Evolutionary conservation across 768 basidiomycete species (phyloP).

Genomic region (Obba rivulosa): DNA sequence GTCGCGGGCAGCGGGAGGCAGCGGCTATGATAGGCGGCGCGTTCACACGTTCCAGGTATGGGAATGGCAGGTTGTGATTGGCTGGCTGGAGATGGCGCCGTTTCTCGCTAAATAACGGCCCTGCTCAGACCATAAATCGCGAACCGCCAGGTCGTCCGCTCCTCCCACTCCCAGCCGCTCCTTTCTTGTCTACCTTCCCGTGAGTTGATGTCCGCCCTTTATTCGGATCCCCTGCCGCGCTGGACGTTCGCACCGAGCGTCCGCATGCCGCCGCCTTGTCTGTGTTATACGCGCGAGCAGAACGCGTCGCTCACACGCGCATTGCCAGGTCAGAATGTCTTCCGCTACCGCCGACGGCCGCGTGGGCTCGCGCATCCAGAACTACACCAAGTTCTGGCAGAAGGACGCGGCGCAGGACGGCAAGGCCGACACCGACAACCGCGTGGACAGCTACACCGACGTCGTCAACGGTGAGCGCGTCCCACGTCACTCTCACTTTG

Average conservation of each 20-base stretch:
- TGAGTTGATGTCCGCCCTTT: background rate
- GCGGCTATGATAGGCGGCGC: no score
- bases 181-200: constrained; percentile 1
- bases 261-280: background rate
- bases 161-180: background rate
- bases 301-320: no score
- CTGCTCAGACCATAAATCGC: no score
- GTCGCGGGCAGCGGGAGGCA: no score
- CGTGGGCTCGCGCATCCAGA: constrained; percentile 60
- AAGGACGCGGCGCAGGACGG: constrained; percentile 71
- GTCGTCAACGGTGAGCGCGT: constrained; percentile 78
- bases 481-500: background rate
- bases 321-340: constrained; percentile 8
- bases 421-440: constrained; percentile 58
- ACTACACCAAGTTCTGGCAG: constrained; percentile 92
- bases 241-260: background rate
- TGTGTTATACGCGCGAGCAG: no score
- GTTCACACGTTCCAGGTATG: no score
- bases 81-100: no score
- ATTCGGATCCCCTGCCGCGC: background rate
- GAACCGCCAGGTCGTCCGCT: background rate
- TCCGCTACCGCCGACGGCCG: constrained; percentile 24
- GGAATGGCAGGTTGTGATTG: no score
- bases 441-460: constrained; percentile 81
- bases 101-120: no score